Conservation (phyloP, 495 filamentous ascomycete species). For the Chaetomium fimeti region DNA sequence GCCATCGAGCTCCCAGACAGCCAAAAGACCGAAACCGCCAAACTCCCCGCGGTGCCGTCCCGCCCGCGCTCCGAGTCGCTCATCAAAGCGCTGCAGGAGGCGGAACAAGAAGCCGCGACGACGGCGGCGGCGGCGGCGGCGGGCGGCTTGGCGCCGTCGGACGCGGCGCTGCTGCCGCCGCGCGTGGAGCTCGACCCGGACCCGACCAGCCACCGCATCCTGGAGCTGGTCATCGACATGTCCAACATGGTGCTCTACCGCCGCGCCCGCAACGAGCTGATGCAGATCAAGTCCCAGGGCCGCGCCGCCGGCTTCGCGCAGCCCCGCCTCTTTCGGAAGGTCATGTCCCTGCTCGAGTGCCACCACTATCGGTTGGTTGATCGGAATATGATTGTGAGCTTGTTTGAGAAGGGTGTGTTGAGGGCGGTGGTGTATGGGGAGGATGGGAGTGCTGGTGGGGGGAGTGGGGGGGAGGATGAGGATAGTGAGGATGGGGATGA, state of each 20-base stretch:
- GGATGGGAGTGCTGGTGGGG: slow-evolving; percentile 33
- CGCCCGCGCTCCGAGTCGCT: slow-evolving; percentile 37
- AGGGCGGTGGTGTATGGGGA: slow-evolving; percentile 69
- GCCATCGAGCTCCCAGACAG: slow-evolving; percentile 42
- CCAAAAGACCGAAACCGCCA: slow-evolving; percentile 44
- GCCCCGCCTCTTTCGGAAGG: slow-evolving; percentile 73
- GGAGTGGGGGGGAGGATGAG: slow-evolving; percentile 24
- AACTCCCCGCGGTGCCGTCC: slow-evolving; percentile 35
- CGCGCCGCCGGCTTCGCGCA: slow-evolving; percentile 69
- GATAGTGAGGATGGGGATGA: slow-evolving; percentile 4
- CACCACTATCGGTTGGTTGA: slow-evolving; percentile 84
- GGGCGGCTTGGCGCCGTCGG: slow-evolving; percentile 16
- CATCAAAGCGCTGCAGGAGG: slow-evolving; percentile 37
- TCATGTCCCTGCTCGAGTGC: slow-evolving; percentile 80
- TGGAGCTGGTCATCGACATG: slow-evolving; percentile 78
- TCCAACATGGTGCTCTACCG: slow-evolving; percentile 86
- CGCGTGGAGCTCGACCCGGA: slow-evolving; percentile 58
- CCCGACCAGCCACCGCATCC: slow-evolving; percentile 65
- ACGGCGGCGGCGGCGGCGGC: not conserved
- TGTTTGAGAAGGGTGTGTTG: slow-evolving; percentile 89
- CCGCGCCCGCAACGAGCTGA: slow-evolving; percentile 69
- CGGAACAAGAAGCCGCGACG: slow-evolving; percentile 31
- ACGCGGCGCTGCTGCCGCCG: slow-evolving; percentile 12
- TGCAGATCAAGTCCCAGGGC: slow-evolving; percentile 50
- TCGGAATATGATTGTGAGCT: slow-evolving; percentile 82